Evolutionary conservation across 768 basidiomycete species (phyloP), one percentile per base, ranked within the genome.

Genomic region (Suillus hirtellus): DNA sequence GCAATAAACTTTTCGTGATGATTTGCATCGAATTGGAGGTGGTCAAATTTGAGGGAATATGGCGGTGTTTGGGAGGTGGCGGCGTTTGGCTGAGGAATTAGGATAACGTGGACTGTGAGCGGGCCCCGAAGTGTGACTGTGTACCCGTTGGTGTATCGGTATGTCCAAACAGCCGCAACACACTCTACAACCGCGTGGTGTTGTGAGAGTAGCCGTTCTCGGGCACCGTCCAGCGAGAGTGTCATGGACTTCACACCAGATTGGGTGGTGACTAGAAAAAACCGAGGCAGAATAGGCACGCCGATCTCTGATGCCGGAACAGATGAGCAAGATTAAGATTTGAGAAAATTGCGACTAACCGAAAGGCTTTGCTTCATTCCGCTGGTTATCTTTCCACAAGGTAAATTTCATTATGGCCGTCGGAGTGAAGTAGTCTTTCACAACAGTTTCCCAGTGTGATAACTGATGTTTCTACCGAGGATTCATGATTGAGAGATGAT

Each of bases 171-270:
- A 1, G 92, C 90, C 12, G 80, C 76, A 34, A 85, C 80, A 67
- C 91, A 93, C 73, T 93, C 90, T 17, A 94, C 83, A 61, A 89
- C 74, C 12, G 76, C 76, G 40, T 78, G 77, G 37, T 70, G 68
- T 60, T 81, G 79, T 60, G 81, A 82, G 9, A 82, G 77, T n/a
- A 75, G 76, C 62, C 89, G 81, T 70, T 95, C 93, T 15, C 87
- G 84, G 1, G 89, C 90, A 46, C 89, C 90, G 69, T 93, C 90
- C 27, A 94, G 79, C 1, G 86, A 84, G n/a, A 94, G 75, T 15
- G 86, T 83, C 90, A 94, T 93, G 5, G 89, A 89, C 66, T 87
- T 87, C 59, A 94, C 92, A 34, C 92, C 93, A 4, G 92, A 91
- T 72, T 92, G 89, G 2, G 88, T 88, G 0, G 90, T 92, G 21